These are phyloP conservation scores for Fraxinus xanthoxyloides DNA, from an alignment of 305 asterid species.

Conservation along the genomic window DNA sequence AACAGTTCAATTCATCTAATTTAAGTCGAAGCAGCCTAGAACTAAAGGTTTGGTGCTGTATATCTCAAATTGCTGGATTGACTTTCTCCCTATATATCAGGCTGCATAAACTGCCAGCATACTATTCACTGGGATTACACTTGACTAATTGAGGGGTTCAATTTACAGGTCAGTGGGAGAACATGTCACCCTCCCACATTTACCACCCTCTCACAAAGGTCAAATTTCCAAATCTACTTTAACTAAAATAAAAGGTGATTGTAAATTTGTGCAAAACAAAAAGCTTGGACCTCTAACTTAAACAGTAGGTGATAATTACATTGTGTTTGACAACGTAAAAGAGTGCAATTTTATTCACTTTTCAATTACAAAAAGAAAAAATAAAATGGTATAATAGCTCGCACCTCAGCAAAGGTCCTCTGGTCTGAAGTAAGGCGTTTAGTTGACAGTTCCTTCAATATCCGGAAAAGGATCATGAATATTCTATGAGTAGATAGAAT, in stretches of 20 bases:
- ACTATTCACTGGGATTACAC: not conserved
- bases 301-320: not conserved
- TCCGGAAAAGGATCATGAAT: conserved; percentile 84
- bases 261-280: not conserved
- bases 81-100: not conserved
- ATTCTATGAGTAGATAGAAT: conserved; percentile 84
- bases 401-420: conserved; percentile 79
- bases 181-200: not conserved
- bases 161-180: not conserved
- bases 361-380: not conserved
- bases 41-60: not conserved
- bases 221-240: not conserved
- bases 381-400: conserved; percentile 5
- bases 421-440: conserved; percentile 84
- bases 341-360: not conserved
- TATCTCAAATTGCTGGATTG: not conserved
- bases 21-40: not conserved
- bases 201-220: not conserved
- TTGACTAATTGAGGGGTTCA: not conserved
- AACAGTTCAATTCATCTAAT: conserved; percentile 6
- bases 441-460: conserved; percentile 86
- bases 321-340: not conserved
- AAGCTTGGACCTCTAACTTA: not conserved
- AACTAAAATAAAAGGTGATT: not conserved
- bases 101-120: not conserved